A percentile compares a stretch with the other conserved stretches of the same genome.
Evolutionary conservation across 768 basidiomycete species (phyloP).

Genomic region (button mushroom (Agaricus bisporus)): DNA sequence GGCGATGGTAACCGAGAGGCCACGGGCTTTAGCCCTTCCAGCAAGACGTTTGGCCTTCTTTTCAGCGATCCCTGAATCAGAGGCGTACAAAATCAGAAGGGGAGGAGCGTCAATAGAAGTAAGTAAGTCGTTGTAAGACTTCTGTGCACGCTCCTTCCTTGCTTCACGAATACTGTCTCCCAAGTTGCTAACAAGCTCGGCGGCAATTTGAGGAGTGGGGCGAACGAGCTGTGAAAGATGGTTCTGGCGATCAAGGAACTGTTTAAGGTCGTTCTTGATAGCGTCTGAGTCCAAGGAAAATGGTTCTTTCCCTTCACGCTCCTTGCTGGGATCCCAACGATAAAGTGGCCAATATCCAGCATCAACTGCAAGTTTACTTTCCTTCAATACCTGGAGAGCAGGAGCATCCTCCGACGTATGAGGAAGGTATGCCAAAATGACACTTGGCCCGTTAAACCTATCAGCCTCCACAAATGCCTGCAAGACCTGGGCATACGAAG

Average conservation of each 20-base stretch:
- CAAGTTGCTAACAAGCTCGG: constrained; percentile 76
- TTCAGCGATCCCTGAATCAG: constrained; percentile 94
- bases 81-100: constrained; percentile 85
- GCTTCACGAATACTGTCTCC: constrained; percentile 84
- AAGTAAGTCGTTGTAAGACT: constrained; percentile 80
- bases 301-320: constrained; percentile 67
- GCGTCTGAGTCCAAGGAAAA: constrained; percentile 92
- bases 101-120: constrained; percentile 85
- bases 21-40: constrained; percentile 76
- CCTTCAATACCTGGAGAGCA: constrained; percentile 89
- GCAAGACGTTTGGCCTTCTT: constrained; percentile 89
- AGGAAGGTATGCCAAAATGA: constrained; percentile 92
- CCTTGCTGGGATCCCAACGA: constrained; percentile 92
- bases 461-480: constrained; percentile 92
- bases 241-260: constrained; percentile 95
- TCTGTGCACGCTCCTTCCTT: constrained; percentile 72
- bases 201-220: constrained; percentile 72
- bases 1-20: constrained; percentile 67
- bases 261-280: constrained; percentile 87
- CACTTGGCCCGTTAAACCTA: constrained; percentile 79
- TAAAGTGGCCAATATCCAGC: constrained; percentile 98
- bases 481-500: constrained; percentile 90
- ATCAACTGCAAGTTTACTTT: constrained; percentile 95
- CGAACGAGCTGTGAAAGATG: constrained; percentile 91
- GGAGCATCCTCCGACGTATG: constrained; percentile 71